Base-by-base conservation (phyloP, 441 rosid genomes). In the Hura crepitans region DNA sequence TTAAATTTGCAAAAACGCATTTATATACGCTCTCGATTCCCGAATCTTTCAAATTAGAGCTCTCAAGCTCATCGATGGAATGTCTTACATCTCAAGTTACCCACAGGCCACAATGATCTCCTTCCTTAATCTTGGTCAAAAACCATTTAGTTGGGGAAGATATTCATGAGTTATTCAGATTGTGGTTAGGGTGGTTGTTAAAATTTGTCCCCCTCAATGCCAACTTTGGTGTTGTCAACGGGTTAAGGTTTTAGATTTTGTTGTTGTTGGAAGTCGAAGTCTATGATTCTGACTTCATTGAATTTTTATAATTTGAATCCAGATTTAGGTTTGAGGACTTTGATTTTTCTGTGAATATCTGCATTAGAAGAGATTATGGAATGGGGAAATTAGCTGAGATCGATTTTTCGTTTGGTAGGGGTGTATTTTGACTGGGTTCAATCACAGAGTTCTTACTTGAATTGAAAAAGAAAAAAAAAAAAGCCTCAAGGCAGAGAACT, bases 41-140 rank as follows among this genome's bases (percentile, higher is more conserved):
- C 31, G 96, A 89, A n/a, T 86, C 85, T 69, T 88, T 89, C 39
- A 90, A 45, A 37, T 88, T 89, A 15, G 87, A 71, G 64, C 74
- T 85, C 0, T 97, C 92, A 39, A 89, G 67, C 49, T 86, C 92
- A 70, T 91, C 96, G 64, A 93, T 81, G 62, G 79, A 83, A 37
- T 79, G 84, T n/a, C 92, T 81, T 3, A 87, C 88, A 11, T 75
- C 80, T n/a, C n/a, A n/a, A n/a, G n/a, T n/a, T 94, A 89, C 42
- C 95, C 95, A 50, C 88, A 97, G 14, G 89, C 96, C 22, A 85
- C 98, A 69, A 86, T 87, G 76, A 91, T 83, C 86, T 93, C 97
- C 69, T 89, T 93, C 81, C 79, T 81, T n/a, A 93, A 87, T 85
- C 47, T 89, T 90, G 28, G 89, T 80, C 9, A 89, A 89, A 46